Conservation (phyloP, 176 grass and related monocot species). For the Aechmea fasciata region DNA sequence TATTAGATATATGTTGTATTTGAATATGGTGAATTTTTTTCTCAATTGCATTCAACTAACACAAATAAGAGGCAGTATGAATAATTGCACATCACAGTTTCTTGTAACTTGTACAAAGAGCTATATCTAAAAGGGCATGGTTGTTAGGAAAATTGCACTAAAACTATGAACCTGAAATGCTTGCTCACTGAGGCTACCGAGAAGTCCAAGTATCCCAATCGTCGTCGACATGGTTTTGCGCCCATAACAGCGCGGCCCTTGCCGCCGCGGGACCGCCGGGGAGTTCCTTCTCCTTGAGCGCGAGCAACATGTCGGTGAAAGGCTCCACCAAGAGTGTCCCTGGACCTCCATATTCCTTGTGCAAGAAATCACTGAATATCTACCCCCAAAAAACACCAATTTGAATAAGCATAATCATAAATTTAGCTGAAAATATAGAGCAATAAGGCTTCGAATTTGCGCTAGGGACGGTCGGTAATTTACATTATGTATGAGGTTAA, state of each 20-base stretch:
- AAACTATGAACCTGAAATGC: background rate
- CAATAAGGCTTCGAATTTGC: no score
- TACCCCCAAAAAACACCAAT: background rate
- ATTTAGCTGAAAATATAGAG: no score
- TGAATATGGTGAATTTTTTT: no score
- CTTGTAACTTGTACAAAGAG: background rate
- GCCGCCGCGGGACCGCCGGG: slow-evolving; percentile 11
- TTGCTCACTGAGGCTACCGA: background rate
- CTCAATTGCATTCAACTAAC: no score
- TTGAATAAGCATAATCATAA: background rate
- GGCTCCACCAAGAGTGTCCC: slow-evolving; percentile 18
- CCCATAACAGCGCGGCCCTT: slow-evolving; percentile 10
- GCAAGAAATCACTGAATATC: slow-evolving; percentile 5
- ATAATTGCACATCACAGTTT: background rate
- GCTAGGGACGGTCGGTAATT: no score
- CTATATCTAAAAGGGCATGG: background rate
- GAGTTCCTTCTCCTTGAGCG: slow-evolving; percentile 17
- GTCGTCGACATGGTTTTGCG: slow-evolving; percentile 14
- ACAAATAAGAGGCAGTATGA: background rate
- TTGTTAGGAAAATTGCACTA: background rate
- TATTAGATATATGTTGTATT: no score
- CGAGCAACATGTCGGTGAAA: slow-evolving; percentile 14
- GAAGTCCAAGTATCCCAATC: slow-evolving; percentile 12
- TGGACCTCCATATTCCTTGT: slow-evolving; percentile 19
- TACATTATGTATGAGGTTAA: no score